A percentile compares a stretch with the other conserved stretches of the same genome.
Conservation (phyloP, 352 stramenopile genomes). For the Phytophthora citrophthora region DNA sequence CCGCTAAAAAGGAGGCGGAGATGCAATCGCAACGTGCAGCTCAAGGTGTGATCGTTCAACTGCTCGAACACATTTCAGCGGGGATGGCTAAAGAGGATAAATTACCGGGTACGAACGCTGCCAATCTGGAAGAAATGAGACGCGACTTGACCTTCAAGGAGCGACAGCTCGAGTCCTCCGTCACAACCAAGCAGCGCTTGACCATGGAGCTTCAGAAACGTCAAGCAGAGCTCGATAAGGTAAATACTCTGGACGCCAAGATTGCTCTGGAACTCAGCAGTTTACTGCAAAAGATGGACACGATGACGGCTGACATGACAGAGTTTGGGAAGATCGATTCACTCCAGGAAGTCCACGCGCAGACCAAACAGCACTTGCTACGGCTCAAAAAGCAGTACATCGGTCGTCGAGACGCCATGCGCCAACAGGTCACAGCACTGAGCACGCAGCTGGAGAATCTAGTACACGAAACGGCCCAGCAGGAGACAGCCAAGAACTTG, state of each 20-base stretch:
- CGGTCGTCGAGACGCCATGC: conserved; percentile 82
- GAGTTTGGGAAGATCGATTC: conserved; percentile 91
- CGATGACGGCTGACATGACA: conserved; percentile 88
- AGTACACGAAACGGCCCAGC: conserved; percentile 72
- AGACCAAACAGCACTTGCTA: conserved; percentile 81
- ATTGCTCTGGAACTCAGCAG: conserved; percentile 85
- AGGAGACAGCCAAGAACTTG: conserved; percentile 83
- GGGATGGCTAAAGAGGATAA: conserved; percentile 78
- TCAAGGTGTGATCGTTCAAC: conserved; percentile 85
- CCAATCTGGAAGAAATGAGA: conserved; percentile 88
- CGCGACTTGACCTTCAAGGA: conserved; percentile 92
- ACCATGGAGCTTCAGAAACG: conserved; percentile 88
- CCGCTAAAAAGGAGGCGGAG: conserved; percentile 73
- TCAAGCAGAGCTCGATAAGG: conserved; percentile 90
- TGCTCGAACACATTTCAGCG: conserved; percentile 92
- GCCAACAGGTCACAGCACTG: conserved; percentile 79
- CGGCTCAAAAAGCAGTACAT: conserved; percentile 88
- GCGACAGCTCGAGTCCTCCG: conserved; percentile 89
- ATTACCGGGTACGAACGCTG: conserved; percentile 59
- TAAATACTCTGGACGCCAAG: conserved; percentile 91
- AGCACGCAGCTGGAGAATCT: conserved; percentile 73
- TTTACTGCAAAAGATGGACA: conserved; percentile 86
- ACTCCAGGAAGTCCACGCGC: conserved; percentile 78
- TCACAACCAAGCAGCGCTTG: conserved; percentile 89
- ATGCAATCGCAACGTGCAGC: conserved; percentile 54